These are phyloP conservation scores for Stipa capillata DNA, from an alignment of 176 grass and related monocot genomes.

Conservation along the genomic window DNA sequence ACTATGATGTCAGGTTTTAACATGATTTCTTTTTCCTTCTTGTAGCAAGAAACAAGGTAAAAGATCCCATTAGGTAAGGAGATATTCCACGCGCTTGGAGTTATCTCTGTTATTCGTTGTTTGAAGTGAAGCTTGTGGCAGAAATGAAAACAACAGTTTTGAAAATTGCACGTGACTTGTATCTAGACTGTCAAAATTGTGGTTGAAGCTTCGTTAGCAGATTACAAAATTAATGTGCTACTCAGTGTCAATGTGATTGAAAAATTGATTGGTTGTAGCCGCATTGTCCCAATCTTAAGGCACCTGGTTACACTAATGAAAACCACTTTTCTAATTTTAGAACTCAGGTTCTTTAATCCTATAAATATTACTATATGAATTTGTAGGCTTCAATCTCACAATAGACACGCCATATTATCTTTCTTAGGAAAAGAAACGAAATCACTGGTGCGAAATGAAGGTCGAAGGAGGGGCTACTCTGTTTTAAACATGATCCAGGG, in stretches of 20 bases:
- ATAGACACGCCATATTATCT: not conserved
- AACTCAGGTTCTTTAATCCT: not conserved
- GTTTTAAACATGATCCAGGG: not conserved
- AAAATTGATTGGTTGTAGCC: not conserved
- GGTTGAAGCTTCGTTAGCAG: not conserved
- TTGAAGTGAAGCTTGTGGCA: not conserved
- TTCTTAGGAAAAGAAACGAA: not conserved
- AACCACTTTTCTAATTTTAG: not conserved
- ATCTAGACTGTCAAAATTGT: not conserved
- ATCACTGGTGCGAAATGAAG: slow-evolving; percentile 5
- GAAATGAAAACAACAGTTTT: not conserved
- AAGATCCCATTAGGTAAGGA: slow-evolving; percentile 33
- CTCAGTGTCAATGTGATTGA: not conserved
- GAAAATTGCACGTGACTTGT: not conserved
- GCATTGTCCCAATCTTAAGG: not conserved
- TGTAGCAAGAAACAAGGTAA: slow-evolving; percentile 10
- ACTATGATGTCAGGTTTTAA: slow-evolving; percentile 2
- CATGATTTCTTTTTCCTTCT: not conserved
- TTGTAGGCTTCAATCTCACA: not conserved
- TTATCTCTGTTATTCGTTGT: not conserved
- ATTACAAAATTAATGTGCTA: not conserved
- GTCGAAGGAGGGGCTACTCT: not conserved
- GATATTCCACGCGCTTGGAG: slow-evolving; percentile 20
- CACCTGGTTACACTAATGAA: not conserved
- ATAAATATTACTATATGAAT: not conserved